A percentile compares a stretch with the other conserved stretches of the same genome.
phyloP scores from a whole-genome alignment of 768 basidiomycete species.

The Paxillus rubicundulus region DNA sequence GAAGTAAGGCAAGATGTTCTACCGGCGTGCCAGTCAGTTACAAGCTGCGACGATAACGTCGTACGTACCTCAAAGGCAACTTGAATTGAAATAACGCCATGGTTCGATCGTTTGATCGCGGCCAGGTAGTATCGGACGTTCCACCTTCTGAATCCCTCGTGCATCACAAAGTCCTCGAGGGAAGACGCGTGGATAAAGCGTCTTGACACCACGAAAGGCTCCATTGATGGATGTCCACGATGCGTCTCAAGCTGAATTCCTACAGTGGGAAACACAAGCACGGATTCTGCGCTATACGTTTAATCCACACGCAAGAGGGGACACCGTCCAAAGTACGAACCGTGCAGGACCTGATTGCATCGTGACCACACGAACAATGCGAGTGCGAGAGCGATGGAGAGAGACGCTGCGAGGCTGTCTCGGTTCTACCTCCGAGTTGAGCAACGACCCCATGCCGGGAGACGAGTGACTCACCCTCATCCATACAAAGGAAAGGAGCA shows the following conservation, averaged over 20 bases:
- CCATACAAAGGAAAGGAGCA: conserved; percentile 35
- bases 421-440: conserved; percentile 14
- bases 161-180: conserved; percentile 64
- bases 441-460: background rate
- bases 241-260: conserved; percentile 77
- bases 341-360: conserved; percentile 47
- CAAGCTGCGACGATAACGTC: background rate
- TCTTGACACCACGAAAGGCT: conserved; percentile 33
- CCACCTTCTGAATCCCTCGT: conserved; percentile 74
- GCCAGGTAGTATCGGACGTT: conserved; percentile 68
- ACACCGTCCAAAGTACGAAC: conserved; percentile 25
- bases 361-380: conserved; percentile 33
- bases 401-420: conserved; percentile 8
- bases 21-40: conserved; percentile 5
- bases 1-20: conserved; percentile 68
- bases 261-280: conserved; percentile 61
- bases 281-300: conserved; percentile 52
- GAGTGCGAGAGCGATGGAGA: conserved; percentile 14
- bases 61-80: conserved; percentile 60
- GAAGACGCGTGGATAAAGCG: conserved; percentile 57
- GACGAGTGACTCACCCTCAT: conserved; percentile 22
- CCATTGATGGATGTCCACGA: conserved; percentile 47
- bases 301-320: background rate
- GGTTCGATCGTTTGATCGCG: conserved; percentile 36
- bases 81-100: conserved; percentile 36